phyloP scores from a whole-genome alignment of 1,139 yeast genomes.

The Zygoascus meyerae region DNA sequence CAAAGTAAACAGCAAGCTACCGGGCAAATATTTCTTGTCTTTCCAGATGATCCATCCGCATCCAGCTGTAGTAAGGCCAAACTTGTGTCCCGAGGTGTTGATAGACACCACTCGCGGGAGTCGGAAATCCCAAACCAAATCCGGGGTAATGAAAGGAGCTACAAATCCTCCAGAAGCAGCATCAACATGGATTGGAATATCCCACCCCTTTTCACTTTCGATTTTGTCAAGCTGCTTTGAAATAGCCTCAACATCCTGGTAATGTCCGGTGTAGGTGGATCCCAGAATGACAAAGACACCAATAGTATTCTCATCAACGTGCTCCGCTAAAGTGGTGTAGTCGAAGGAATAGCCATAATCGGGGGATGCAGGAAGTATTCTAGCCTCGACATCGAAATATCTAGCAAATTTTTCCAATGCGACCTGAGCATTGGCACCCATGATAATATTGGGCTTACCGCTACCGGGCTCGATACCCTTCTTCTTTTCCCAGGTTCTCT shows the following conservation, averaged over 20 bases:
- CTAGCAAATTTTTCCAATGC: conserved; percentile 92
- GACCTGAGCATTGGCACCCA: conserved; percentile 95
- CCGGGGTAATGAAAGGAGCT: conserved; percentile 77
- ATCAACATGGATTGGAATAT: conserved; percentile 82
- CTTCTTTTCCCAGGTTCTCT: conserved; percentile 76
- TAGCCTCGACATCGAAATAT: conserved; percentile 84
- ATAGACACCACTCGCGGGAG: conserved; percentile 73
- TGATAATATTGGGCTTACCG: conserved; percentile 69
- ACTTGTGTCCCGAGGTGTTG: conserved; percentile 92
- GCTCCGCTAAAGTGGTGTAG: conserved; percentile 49
- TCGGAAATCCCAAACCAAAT: conserved; percentile 76
- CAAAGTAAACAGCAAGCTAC: conserved; percentile 66
- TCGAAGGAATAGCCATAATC: conserved; percentile 63
- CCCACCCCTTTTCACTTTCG: conserved; percentile 60
- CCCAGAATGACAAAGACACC: conserved; percentile 88
- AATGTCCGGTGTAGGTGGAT: conserved; percentile 89
- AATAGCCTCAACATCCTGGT: conserved; percentile 67
- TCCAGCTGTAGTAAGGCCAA: conserved; percentile 86
- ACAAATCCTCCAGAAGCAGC: conserved; percentile 91
- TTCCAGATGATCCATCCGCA: conserved; percentile 91
- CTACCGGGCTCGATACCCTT: conserved; percentile 45
- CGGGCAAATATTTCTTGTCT: conserved; percentile 57
- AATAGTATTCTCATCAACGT: conserved; percentile 84
- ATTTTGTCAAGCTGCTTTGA: conserved; percentile 57
- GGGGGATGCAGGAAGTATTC: conserved; percentile 61